Evolutionary conservation across 441 rosid genomes (phyloP), one percentile per base, ranked within the genome.

Genomic region (Pelargonium myrrhifolium): DNA sequence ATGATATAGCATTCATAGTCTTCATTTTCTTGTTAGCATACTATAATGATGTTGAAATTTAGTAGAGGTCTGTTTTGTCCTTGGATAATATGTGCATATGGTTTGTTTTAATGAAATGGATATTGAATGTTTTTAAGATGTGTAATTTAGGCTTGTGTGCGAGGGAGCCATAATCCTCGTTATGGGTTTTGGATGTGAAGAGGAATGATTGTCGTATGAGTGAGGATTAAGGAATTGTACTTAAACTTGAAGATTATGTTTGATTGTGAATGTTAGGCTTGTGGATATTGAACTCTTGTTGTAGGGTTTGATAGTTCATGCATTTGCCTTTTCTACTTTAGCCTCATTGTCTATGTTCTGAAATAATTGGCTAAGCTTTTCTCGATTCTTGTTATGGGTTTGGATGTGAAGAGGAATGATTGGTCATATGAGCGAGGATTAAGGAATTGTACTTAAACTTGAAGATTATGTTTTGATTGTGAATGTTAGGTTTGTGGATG

Each of bases 271-370:
- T 2, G 51, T 49, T 63, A 65, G 42, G 62, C 3, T 37, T 22
- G 40, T 28, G 8, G 26, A 20, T 64, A 47, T 55, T 63, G 28
- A 18, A 40, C 73, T 28, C 72, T 80, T 81, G 83, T 80, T 82
- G 78, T 77, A 81, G 80, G 31, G n/a, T 6, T 45, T 21, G n/a
- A 15, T 20, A 51, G 58, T n/a, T 49, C 56, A 49, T 49, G 20
- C 0, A 8, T 17, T 49, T 49, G 14, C 21, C 17, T 17, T 4
- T 31, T 31, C 35, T 31, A 31, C 6, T 31, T 4, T 31, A 31
- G 35, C 35, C 35, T 31, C 6, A 31, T 31, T 31, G 35, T 31
- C 5, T 31, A 31, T 31, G 6, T 49, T 49, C n/a, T 49, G 58
- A 17, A 51, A 51, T 51, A 51, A 51, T 51, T 51, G 58, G 8